Evolutionary conservation across 2,329 filamentous ascomycete genomes (phyloP), one percentile per base, ranked within the genome.

Genomic region (Dactylella cylindrospora): DNA sequence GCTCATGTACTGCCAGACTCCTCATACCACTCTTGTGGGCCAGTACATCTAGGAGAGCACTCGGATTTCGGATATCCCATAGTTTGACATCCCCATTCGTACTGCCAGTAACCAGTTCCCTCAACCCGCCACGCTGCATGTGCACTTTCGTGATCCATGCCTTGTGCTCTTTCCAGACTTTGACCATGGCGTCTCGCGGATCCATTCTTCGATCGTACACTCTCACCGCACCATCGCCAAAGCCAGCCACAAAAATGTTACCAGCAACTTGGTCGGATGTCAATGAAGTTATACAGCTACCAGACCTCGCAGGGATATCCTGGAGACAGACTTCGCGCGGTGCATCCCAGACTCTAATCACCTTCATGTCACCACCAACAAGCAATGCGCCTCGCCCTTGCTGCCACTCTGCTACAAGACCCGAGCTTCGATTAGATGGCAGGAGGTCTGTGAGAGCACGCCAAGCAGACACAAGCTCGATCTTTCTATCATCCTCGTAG

Each of bases 191-290:
- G 49, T 93, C 89, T 61, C 89, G 86, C 2, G 90, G 86, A 65
- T 85, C 84, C 65, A 88, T 76, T 9, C 93, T 84, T 66, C 91
- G 88, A 72, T 98, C 93, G 71, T 96, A 98, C 3, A 96, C 90
- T 46, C 93, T 83, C 35, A 98, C 85, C 1, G 90, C 90, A 26
- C 93, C 93, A 70, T 98, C 94, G 13, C 93, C 93, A 70, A 97
- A 98, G 2, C 93, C 93, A 32, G 93, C 93, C 8, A 95, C 87
- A 69, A 98, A 96, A 38, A 96, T 84, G 70, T 96, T 90, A 35
- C 93, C 93, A 46, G 94, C 95, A 74, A 98, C 95, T 77, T 97
- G 93, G 73, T 98, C 93, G 12, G 90, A 95, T 2, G 93, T 97
- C 65, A 98, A 76, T 6, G 90, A 94, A 3, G 93, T 98, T 64